Evolutionary conservation across 2,329 filamentous ascomycete species (phyloP).

Genomic region (Ceratocystis harringtonii): DNA sequence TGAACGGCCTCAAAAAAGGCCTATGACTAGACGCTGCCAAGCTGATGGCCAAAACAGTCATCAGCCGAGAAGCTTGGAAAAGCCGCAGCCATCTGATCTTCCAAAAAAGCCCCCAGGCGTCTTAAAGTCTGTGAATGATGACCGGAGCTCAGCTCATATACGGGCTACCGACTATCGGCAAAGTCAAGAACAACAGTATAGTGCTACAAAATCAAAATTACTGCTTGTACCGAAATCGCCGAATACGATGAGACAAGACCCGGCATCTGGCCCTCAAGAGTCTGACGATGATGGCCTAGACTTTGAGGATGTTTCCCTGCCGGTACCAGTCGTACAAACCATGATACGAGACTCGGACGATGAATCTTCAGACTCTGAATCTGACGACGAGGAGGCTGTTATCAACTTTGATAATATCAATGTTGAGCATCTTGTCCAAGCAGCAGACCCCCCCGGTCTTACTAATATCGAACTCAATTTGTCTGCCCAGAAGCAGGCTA

Average conservation of each 20-base stretch:
- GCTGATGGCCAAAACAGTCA: background rate
- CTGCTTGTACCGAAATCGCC: background rate
- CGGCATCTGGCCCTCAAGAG: slow-evolving; percentile 18
- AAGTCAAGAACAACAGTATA: background rate
- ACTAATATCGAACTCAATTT: slow-evolving; percentile 38
- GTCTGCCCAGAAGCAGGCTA: background rate
- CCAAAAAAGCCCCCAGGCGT: background rate
- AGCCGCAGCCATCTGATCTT: background rate
- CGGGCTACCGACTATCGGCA: background rate
- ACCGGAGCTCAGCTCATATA: background rate
- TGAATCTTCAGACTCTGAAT: slow-evolving; percentile 26
- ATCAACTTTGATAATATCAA: slow-evolving; percentile 36
- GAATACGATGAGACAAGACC: background rate
- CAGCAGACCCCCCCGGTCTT: slow-evolving; percentile 20
- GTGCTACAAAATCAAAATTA: background rate
- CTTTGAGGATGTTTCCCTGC: slow-evolving; percentile 37
- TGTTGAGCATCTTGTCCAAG: slow-evolving; percentile 23
- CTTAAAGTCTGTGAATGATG: background rate
- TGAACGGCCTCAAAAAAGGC: slow-evolving; percentile 6
- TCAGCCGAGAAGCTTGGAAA: background rate
- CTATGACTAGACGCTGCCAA: background rate
- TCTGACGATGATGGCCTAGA: slow-evolving; percentile 31
- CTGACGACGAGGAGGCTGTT: slow-evolving; percentile 27
- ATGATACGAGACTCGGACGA: slow-evolving; percentile 36
- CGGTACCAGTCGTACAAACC: slow-evolving; percentile 36